These are phyloP conservation scores for Blastocystis sp. DNA, from an alignment of 352 stramenopile species.

Conservation along the genomic window DNA sequence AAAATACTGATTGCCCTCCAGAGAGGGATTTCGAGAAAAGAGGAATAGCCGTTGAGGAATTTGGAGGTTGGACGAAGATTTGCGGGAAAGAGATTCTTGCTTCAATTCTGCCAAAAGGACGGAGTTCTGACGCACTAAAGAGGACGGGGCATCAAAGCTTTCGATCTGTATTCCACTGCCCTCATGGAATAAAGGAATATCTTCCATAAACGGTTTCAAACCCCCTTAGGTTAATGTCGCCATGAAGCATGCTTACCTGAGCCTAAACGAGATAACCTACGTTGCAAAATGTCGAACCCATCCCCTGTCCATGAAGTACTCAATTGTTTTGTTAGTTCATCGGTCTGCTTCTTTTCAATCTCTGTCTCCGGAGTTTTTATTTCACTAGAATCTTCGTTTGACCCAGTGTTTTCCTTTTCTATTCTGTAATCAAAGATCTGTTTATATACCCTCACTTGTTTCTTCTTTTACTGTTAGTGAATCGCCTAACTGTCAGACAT, in stretches of 20 bases:
- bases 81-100: background rate
- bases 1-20: background rate
- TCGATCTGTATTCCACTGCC: background rate
- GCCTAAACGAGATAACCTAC: background rate
- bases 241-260: background rate
- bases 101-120: background rate
- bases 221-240: background rate
- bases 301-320: background rate
- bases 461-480: background rate
- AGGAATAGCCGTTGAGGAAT: background rate
- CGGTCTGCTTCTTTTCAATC: background rate
- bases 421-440: background rate
- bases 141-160: background rate
- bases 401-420: background rate
- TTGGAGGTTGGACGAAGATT: conserved; percentile 1
- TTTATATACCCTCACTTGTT: background rate
- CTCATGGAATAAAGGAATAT: background rate
- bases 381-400: background rate
- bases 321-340: background rate
- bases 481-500: background rate
- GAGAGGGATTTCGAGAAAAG: background rate
- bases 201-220: background rate
- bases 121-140: background rate
- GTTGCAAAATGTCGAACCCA: background rate
- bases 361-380: background rate